Base-by-base conservation (phyloP, 2,329 filamentous ascomycete genomes). In the Thielaviopsis ethacetica region DNA sequence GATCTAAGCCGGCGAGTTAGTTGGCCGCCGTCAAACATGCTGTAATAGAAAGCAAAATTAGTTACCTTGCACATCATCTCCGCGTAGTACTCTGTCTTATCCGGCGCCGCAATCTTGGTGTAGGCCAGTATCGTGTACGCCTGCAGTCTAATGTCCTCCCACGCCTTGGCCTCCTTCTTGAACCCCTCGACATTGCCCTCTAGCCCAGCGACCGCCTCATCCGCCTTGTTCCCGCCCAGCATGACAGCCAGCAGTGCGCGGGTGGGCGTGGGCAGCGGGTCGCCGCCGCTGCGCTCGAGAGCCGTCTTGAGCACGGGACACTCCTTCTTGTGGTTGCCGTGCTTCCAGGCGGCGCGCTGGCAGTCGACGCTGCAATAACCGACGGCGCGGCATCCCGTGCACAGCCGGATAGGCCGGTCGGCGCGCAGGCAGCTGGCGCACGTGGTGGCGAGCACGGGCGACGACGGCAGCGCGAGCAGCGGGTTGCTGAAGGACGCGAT, bases 331-430 rank as follows among this genome's bases (percentile, higher is more conserved):
- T 84, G 81, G 49, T 73, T 70, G 1, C 41, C 38, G 21, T 22
- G 66, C 7, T 67, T 67, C 80, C 81, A 84, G 65, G 78, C 75
- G 1, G 72, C 69, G 24, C 70, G 69, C 68, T 84, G 81, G 68
- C 81, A 84, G 5, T 66, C 63, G 7, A 69, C 59, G 56, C 71
- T 71, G 69, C 81, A 84, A 71, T 84, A 84, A 26, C 70, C 72
- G 3, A 74, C 73, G 1, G 74, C 71, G 27, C 71, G 73, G 69
- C 81, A 84, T 54, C 71, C 75, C 0, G 75, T 75, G 68, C 81
- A 84, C 22, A 73, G 71, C 24, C 66, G 66, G 19, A 63, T 55
- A 52, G 52, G 7, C 50, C 65, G 66, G 52, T 65, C 64, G 27
- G 63, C 57, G 44, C 63, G 64, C 27, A 80, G 71, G 67, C 79